phyloP scores from a whole-genome alignment of 352 stramenopile species.

The Proteromonas lacertae region DNA sequence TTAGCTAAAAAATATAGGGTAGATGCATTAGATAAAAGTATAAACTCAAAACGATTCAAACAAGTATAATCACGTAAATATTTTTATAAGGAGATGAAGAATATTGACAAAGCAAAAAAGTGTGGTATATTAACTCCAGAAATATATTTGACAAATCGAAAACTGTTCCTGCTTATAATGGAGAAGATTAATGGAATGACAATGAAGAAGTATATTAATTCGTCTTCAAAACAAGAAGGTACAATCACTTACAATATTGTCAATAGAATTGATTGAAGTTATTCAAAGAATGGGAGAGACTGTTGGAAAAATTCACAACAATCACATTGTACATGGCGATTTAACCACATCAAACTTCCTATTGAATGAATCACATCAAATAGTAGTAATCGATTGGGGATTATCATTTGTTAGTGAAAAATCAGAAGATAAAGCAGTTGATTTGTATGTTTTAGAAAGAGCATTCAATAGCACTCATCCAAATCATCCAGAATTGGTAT shows the following conservation, averaged over 20 bases:
- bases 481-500: background rate
- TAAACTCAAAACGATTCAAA: background rate
- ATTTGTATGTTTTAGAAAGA: conserved; percentile 3
- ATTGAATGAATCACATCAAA: background rate
- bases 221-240: no score
- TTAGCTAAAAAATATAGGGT: background rate
- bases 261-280: no score
- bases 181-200: no score
- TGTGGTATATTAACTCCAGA: no score
- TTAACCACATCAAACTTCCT: conserved; percentile 1
- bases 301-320: conserved; percentile 1
- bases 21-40: background rate
- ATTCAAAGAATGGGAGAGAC: no score
- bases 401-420: background rate
- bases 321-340: background rate
- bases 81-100: no score
- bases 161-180: no score
- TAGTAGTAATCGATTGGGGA: conserved; percentile 1
- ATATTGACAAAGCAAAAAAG: no score
- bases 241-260: no score
- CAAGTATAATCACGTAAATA: background rate
- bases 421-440: conserved; percentile 2
- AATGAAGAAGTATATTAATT: no score
- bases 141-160: no score
- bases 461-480: conserved; percentile 1